Base-by-base conservation (phyloP, 2,329 filamentous ascomycete genomes). In the Ophiostoma piceae region DNA sequence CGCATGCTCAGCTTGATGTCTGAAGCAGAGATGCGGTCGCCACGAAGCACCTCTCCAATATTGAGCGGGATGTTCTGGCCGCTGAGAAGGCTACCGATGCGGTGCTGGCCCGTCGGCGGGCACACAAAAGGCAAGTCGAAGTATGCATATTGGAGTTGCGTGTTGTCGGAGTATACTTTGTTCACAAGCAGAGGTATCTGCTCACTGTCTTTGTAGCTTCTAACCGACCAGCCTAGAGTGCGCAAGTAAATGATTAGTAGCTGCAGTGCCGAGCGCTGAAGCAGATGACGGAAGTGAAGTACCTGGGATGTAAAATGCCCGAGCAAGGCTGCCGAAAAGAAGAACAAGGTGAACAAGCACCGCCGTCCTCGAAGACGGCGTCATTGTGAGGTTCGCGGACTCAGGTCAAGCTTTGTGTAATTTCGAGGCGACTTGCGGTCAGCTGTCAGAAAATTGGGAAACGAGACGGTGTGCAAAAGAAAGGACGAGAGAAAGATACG, bases 111-210 rank as follows among this genome's bases (percentile, higher is more conserved):
- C 9, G 88, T 91, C 1, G 91, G 90, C 12, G 91, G 90, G 76
- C 92, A 96, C 69, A 94, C 90, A 78, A 96, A 96, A 8, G 92
- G 92, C 1, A 96, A 87, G 75, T 95, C 91, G 78, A 90, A 91
- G 81, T 94, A 96, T 74, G 92, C 92, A 85, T 93, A 96, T 78
- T 96, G 92, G n/a, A 96, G 82, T 78, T 95, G 90, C 8, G 91
- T 95, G 75, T 91, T 89, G 79, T 96, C 92, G 69, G 92, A 96
- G 79, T 94, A 96, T 75, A 94, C 89, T 79, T 96, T 96, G 82
- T 96, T 96, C 73, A 95, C 91, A 70, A 94, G 88, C n/a, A 97
- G 83, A 0, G 92, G 92, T 54, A 96, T 90, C 12, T 87, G 83
- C 74, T 96, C 90, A 77, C 87, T 86, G 73, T 93, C 87, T 74